Evolutionary conservation across 2,329 filamentous ascomycete genomes (phyloP), one percentile per base, ranked within the genome.

Genomic region (Microsporum canis): DNA sequence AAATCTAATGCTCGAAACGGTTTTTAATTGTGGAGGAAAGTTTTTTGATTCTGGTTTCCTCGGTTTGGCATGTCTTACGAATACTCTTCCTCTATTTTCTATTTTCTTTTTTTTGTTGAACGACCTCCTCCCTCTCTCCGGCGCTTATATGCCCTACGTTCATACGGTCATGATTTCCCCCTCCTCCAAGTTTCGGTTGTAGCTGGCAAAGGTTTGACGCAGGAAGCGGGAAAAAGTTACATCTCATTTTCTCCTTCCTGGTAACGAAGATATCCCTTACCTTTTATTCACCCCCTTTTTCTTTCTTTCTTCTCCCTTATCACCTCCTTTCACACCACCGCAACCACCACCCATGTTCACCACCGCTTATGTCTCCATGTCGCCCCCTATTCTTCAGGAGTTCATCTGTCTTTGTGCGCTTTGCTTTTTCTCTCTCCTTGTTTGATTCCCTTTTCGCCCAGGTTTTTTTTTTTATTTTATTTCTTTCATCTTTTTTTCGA

Each of bases 41-140:
- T 39, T 58, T 58, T 58, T 61, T 63, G 53, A 59, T 58, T 60
- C 59, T 60, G 57, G 59, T 56, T 43, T 53, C 55, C 63, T 63
- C 58, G 41, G 41, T 49, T 65, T 65, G 60, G 58, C 55, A 58
- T 60, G 60, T 58, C 58, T 63, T 65, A 62, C 60, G 63, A 63
- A 49, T 63, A 62, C 53, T 61, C 57, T 41, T 60, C 47, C 41
- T 64, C 41, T 56, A 45, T 41, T 47, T 59, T 58, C 56, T 49
- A 53, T 33, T 31, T 58, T 53, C 57, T 61, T 61, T 45, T 57
- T 57, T 57, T 34, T 39, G n/a, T n/a, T 43, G n/a, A 29, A 39
- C 34, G 58, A 29, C 36, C 12, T 10, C 12, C 27, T 60, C 58
- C 34, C 58, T 27, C 39, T 36, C 47, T 38, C 17, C 31, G 34